Percentiles rank a stretch among this genome's conserved stretches.
Evolutionary conservation across 202 grass and related monocot species (phyloP).

Genomic region (Panicum hallii): DNA sequence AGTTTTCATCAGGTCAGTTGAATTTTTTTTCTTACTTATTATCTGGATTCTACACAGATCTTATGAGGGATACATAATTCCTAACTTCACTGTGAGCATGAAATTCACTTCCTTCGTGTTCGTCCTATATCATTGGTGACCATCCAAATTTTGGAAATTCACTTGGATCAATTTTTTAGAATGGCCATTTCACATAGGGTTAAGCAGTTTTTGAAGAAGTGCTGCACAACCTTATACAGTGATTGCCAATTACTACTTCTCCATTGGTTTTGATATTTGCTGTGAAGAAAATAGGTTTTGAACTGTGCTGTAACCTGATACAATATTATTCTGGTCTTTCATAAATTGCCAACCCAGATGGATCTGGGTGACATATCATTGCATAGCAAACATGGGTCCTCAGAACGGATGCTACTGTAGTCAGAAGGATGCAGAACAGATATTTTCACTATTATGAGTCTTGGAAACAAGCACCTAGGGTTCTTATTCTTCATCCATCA

Average conservation of each 20-base stretch:
- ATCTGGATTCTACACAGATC: not conserved
- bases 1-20: not conserved
- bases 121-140: not conserved
- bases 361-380: slow-evolving; percentile 40
- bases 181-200: slow-evolving; percentile 10
- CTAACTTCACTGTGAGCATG: not conserved
- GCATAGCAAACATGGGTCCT: slow-evolving; percentile 44
- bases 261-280: slow-evolving; percentile 19
- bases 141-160: slow-evolving; percentile 16
- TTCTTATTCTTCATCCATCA: slow-evolving; percentile 40
- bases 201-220: slow-evolving; percentile 24
- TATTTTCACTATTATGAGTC: slow-evolving; percentile 38
- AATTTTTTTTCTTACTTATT: slow-evolving; percentile 19
- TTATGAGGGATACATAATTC: slow-evolving; percentile 1
- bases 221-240: slow-evolving; percentile 10
- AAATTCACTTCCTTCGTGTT: slow-evolving; percentile 28
- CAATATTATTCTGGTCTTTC: slow-evolving; percentile 48
- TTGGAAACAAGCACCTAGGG: slow-evolving; percentile 12
- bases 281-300: slow-evolving; percentile 46
- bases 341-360: slow-evolving; percentile 49
- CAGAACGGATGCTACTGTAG: slow-evolving; percentile 38
- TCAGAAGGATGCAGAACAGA: slow-evolving; percentile 38
- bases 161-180: slow-evolving; percentile 29
- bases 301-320: slow-evolving; percentile 42
- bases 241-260: slow-evolving; percentile 24